Conservation (phyloP, 225 moss, liverwort and hornwort genomes). For the Neckera pumila region DNA sequence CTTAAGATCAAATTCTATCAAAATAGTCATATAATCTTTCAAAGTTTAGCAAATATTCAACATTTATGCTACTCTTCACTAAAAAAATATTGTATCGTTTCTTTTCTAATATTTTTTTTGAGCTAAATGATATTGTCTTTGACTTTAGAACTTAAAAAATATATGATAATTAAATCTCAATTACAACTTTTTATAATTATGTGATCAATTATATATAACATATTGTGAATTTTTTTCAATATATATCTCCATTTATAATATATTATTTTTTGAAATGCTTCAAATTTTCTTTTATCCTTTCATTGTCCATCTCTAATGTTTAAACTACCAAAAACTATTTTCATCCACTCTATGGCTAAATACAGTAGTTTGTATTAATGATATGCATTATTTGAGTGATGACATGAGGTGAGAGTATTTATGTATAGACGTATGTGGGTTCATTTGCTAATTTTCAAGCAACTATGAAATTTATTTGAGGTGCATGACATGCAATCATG, state of each 20-base stretch:
- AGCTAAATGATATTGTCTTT: not conserved
- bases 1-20: not conserved
- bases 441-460: not conserved
- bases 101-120: not conserved
- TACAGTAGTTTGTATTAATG: no score
- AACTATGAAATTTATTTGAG: not conserved
- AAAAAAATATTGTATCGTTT: not conserved
- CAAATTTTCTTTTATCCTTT: not conserved
- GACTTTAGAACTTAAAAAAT: not conserved
- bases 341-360: not conserved
- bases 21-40: not conserved
- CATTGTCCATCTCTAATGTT: not conserved
- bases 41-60: not conserved
- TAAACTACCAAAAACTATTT: not conserved
- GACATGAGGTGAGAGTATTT: no score
- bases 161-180: not conserved
- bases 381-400: rapidly evolving
- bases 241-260: not conserved
- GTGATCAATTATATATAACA: not conserved
- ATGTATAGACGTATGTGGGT: rapidly evolving
- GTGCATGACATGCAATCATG: rapidly evolving
- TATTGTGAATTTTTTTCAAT: no score
- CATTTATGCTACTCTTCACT: not conserved
- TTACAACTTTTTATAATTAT: not conserved
- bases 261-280: not conserved